Percentiles rank a stretch among this genome's conserved stretches.
Evolutionary conservation across 176 grass and related monocot genomes (phyloP).

Genomic region (Luzula sylvatica): DNA sequence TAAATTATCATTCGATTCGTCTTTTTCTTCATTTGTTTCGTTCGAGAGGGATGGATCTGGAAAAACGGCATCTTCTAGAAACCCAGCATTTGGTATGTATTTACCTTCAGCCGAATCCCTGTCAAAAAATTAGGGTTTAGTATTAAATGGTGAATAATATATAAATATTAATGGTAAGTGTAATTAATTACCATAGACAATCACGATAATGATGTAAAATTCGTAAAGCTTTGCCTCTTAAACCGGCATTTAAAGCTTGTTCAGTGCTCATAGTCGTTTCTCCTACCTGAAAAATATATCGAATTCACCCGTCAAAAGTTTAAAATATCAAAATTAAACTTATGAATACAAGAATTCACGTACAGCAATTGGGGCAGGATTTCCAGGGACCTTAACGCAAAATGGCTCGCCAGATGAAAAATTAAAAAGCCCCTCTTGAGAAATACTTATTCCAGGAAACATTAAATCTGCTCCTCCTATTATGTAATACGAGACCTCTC

Average conservation of each 20-base stretch:
- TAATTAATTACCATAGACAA: conserved; percentile 67
- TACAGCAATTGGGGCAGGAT: conserved; percentile 85
- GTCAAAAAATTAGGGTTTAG: conserved; percentile 25
- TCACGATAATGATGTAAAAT: conserved; percentile 73
- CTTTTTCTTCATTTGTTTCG: conserved; percentile 23
- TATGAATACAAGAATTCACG: conserved; percentile 20
- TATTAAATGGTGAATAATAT: neutral
- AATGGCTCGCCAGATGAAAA: conserved; percentile 80
- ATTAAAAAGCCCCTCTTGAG: conserved; percentile 63
- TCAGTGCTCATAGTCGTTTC: conserved; percentile 60
- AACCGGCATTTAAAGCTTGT: conserved; percentile 62
- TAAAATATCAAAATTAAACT: conserved; percentile 15
- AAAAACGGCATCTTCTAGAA: conserved; percentile 79
- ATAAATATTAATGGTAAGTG: too few relatives aligned
- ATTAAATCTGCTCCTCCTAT: conserved; percentile 93
- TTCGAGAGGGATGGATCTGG: conserved; percentile 49
- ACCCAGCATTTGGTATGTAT: conserved; percentile 87
- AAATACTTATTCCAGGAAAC: conserved; percentile 83
- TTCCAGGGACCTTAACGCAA: conserved; percentile 84
- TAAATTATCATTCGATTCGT: conserved; percentile 27
- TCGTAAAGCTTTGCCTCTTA: conserved; percentile 79
- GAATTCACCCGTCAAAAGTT: conserved; percentile 10
- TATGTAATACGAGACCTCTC: conserved; percentile 70
- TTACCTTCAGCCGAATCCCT: conserved; percentile 77
- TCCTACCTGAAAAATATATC: conserved; percentile 45